Evolutionary conservation across 2,329 filamentous ascomycete species (phyloP).

Genomic region (Capronia epimyces): DNA sequence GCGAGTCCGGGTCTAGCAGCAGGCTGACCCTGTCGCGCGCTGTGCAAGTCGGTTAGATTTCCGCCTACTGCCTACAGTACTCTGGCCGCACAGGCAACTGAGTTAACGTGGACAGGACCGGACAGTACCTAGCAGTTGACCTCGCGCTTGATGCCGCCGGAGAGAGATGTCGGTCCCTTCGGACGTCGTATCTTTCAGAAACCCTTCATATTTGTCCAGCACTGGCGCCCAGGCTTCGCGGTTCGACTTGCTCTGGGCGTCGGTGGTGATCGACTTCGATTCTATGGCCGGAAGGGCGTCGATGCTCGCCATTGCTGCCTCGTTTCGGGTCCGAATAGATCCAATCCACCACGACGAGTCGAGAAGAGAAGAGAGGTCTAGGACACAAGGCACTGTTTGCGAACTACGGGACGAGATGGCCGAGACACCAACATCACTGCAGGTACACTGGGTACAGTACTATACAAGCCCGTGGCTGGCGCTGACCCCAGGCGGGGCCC

Average conservation of each 20-base stretch:
- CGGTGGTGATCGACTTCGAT: background rate
- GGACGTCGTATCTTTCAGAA: conserved; percentile 29
- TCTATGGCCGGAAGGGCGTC: background rate
- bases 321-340: too few relatives aligned
- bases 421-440: too few relatives aligned
- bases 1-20: conserved; percentile 37
- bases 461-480: too few relatives aligned
- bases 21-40: conserved; percentile 39
- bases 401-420: too few relatives aligned
- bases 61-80: too few relatives aligned
- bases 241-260: conserved; percentile 14
- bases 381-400: too few relatives aligned
- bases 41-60: conserved; percentile 17
- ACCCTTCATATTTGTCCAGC: conserved; percentile 31
- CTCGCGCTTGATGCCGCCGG: conserved; percentile 30
- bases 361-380: too few relatives aligned
- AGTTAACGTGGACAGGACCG: too few relatives aligned
- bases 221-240: conserved; percentile 32
- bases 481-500: too few relatives aligned
- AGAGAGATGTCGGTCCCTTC: conserved; percentile 34
- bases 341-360: too few relatives aligned
- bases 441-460: too few relatives aligned
- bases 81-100: too few relatives aligned
- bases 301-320: background rate
- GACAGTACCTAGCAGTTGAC: conserved; percentile 31